Evolutionary conservation across 192 early-diverging fungal genomes (phyloP), one percentile per base, ranked within the genome.

Genomic region (Linderina pennispora): DNA sequence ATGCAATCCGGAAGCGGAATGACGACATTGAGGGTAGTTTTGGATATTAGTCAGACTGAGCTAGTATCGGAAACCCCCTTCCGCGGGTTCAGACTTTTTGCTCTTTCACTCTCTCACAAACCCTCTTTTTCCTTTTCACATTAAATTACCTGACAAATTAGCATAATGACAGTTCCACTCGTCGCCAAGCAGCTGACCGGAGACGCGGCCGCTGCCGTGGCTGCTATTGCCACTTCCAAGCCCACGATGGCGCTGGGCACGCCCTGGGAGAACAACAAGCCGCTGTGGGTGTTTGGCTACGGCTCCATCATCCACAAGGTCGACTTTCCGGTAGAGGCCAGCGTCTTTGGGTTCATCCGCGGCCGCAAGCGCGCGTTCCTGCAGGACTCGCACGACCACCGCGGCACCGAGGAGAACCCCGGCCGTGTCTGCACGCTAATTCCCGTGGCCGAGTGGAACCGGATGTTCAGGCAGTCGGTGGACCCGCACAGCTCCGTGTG

Each of bases 351-450:
- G n/a, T 63, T 35, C 21, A 59, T 62, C 31, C 45, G 43, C 16
- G 46, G 36, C 18, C 41, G 45, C 19, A 22, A 39, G 9, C 45
- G 48, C 11, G 46, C 49, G 11, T 53, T 53, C 39, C 40, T 54
- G 17, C 61, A 86, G 72, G 78, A 82, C 18, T 84, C 78, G 33
- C 80, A 79, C 23, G 92, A 96, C 61, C 92, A 96, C 64, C 79
- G 92, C 6, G 92, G 92, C 3, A 91, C 89, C 1, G 74, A 77
- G 4, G 72, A 78, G 22, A 47, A 69, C 5, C 91, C 90, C 0
- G 92, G 92, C 19, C 75, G 90, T 19, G 91, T 96, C 0, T 89
- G 91, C 4, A 96, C 92, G 1, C 58, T 96, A 20, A 75, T 96
- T 9, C 81, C 83, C 0, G 58, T 59, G 28, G 64, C 77, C n/a